Evolutionary conservation across 441 rosid species (phyloP).

Genomic region (Populus hybrid): DNA sequence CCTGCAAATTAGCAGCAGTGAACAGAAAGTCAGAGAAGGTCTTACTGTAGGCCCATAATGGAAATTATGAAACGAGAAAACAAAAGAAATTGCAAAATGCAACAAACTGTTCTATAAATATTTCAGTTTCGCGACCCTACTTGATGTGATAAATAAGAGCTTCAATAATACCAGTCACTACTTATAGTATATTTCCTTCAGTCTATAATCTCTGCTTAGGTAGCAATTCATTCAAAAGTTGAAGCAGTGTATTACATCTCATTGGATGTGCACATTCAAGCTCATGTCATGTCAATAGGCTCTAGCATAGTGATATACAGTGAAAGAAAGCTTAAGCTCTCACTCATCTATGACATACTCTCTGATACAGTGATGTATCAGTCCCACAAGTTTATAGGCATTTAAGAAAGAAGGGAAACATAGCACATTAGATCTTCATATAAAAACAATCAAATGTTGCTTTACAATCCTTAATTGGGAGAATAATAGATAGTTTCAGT

Average conservation of each 20-base stretch:
- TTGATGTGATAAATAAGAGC: not conserved
- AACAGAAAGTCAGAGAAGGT: not conserved
- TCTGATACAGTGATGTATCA: not conserved
- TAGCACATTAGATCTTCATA: not conserved
- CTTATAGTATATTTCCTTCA: not conserved
- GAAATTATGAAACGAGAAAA: not conserved
- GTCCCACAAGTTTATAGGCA: not conserved
- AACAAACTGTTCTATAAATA: not conserved
- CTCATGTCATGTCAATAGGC: not conserved
- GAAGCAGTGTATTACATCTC: not conserved
- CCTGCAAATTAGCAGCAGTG: conserved; percentile 37
- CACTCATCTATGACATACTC: not conserved
- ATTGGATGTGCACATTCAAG: not conserved
- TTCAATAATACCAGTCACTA: not conserved
- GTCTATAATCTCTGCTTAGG: not conserved
- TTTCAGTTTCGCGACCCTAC: not conserved
- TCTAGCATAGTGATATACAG: not conserved
- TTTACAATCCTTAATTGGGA: not conserved
- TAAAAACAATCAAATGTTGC: not conserved
- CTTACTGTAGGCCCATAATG: not conserved
- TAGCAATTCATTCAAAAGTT: not conserved
- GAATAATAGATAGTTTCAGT: not conserved
- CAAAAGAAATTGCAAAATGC: not conserved
- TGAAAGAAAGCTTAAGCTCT: not conserved
- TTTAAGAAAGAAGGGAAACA: not conserved